Base-by-base conservation (phyloP, 345 rosid species). In the Boechera retrofracta region DNA sequence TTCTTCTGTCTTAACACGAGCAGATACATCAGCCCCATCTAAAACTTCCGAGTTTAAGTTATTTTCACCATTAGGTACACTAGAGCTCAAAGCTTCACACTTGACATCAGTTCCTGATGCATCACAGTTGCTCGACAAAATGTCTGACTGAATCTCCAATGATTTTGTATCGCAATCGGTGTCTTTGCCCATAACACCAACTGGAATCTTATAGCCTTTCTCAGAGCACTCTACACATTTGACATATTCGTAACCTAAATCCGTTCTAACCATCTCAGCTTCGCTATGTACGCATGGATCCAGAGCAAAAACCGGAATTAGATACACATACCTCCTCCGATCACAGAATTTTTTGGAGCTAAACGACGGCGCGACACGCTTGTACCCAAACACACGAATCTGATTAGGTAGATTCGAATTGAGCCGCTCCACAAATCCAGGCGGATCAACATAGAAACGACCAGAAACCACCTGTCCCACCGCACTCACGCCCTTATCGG, bases 401-500 rank as follows among this genome's bases (percentile, higher is more conserved):
- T 89, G 97, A 15, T 80, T 53, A 0, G 91, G 85, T 3, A 92
- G 89, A 69, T 71, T 60, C 59, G 88, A 72, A 72, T 88, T 89
- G 13, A 95, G 83, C 26, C 98, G 89, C 6, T 88, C 96, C 13
- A 89, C 88, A 31, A 95, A 76, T n/a, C 98, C 97, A 1, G 96
- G 93, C 24, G 98, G 99, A 77, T 95, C 99, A 48, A 91, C 74
- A 71, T 86, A 92, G 84, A 95, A 91, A 4, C 94, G 85, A 24
- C 97, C 96, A 4, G 98, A 91, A 39, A 95, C 96, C 3, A 91
- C 98, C 80, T 95, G 97, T 7, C 99, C 99, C n/a, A 89, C 93
- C 12, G 97, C 98, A 82, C 97, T 92, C 56, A 95, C 98, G 21
- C 99, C 99, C 62, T 95, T 92, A 62, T 91, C 98, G 1, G 97